Evolutionary conservation across 768 basidiomycete genomes (phyloP).

Genomic region (Podaxis mareebaensis): DNA sequence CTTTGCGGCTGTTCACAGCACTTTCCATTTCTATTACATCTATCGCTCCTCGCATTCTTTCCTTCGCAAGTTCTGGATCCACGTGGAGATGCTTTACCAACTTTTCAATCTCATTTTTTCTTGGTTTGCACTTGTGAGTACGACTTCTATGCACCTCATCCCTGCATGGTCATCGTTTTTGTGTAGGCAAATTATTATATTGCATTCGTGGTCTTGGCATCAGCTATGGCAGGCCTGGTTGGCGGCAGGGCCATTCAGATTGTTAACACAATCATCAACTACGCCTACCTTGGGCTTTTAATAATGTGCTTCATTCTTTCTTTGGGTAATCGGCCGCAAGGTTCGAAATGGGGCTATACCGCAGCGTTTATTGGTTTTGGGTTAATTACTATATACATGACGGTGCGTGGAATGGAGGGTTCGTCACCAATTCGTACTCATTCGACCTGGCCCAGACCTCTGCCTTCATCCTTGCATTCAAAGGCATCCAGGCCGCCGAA

Average conservation of each 20-base stretch:
- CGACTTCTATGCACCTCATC: neutral
- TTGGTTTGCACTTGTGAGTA: constrained; percentile 80
- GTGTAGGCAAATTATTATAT: constrained; percentile 87
- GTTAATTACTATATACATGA: constrained; percentile 95
- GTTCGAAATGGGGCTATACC: constrained; percentile 86
- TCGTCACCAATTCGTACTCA: constrained; percentile 2
- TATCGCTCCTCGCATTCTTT: constrained; percentile 88
- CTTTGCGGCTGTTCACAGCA: constrained; percentile 94
- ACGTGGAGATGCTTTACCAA: constrained; percentile 92
- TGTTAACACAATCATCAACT: constrained; percentile 78
- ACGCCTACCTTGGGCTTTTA: constrained; percentile 85
- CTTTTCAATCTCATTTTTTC: constrained; percentile 89
- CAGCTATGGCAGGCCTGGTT: constrained; percentile 66
- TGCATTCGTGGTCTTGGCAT: constrained; percentile 76
- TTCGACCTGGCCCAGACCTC: constrained; percentile 47
- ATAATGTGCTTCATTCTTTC: constrained; percentile 86
- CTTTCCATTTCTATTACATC: constrained; percentile 91
- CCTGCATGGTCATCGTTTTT: neutral
- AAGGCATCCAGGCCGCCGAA: constrained; percentile 66
- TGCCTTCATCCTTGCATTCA: constrained; percentile 81
- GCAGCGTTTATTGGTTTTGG: constrained; percentile 85
- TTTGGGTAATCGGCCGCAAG: constrained; percentile 91
- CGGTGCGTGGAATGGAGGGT: constrained; percentile 44
- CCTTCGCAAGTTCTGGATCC: constrained; percentile 89
- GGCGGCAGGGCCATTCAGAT: constrained; percentile 58